phyloP scores from a whole-genome alignment of 352 stramenopile genomes.

The Globisporangium cylindrosporum region DNA sequence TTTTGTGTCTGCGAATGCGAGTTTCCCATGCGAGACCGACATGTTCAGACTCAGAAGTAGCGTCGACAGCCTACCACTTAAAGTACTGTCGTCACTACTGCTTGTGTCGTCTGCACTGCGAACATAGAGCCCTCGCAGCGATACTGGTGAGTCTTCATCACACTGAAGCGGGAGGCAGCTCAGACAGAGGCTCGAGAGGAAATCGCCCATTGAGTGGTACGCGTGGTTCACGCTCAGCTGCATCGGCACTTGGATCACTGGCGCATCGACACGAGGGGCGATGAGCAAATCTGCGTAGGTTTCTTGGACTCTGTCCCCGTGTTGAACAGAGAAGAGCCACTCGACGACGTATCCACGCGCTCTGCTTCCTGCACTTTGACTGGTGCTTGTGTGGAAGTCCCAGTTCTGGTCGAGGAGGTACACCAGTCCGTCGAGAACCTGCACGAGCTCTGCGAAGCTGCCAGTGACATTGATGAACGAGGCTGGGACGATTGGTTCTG shows the following conservation, averaged over 20 bases:
- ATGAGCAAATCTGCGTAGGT: constrained; percentile 41
- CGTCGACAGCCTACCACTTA: constrained; percentile 2
- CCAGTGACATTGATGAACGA: constrained; percentile 12
- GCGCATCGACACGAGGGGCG: constrained; percentile 26
- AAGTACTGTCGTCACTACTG: constrained; percentile 19
- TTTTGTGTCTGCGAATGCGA: constrained; percentile 22
- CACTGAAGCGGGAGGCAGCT: constrained; percentile 38
- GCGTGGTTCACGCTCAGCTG: constrained; percentile 19
- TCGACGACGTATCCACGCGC: constrained; percentile 26
- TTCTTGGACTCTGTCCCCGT: constrained; percentile 19
- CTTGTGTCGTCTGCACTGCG: constrained; percentile 18
- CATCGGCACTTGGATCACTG: constrained; percentile 40
- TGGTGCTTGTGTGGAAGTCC: constrained; percentile 30
- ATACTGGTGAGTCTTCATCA: constrained; percentile 36
- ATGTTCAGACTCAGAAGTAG: constrained; percentile 23
- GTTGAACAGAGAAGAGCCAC: constrained; percentile 43
- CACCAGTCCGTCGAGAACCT: constrained; percentile 24
- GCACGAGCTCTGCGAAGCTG: constrained; percentile 18
- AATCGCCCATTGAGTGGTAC: constrained; percentile 34
- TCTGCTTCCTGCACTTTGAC: background rate
- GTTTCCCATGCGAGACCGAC: constrained; percentile 31
- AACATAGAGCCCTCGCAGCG: constrained; percentile 37
- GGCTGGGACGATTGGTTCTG: background rate
- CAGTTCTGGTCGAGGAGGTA: constrained; percentile 52
- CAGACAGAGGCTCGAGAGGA: constrained; percentile 37